Conservation (phyloP, 2,329 filamentous ascomycete genomes). For the Cadophora gregata region DNA sequence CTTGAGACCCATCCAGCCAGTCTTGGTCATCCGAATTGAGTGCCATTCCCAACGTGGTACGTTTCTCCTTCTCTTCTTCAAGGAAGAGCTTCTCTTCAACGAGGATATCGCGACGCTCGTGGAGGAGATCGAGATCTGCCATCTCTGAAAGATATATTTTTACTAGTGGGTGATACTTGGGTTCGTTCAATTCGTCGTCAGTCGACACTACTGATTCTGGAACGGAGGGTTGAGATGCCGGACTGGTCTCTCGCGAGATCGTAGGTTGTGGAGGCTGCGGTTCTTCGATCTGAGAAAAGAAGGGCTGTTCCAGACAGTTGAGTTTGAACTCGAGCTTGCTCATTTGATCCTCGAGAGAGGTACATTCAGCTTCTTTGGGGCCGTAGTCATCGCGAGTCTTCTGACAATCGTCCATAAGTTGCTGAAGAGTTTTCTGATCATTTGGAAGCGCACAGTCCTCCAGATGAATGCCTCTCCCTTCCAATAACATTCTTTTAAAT, state of each 20-base stretch:
- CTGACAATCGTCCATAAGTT: constrained; percentile 23
- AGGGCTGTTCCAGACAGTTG: constrained; percentile 16
- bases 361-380: constrained; percentile 28
- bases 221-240: neutral
- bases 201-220: neutral
- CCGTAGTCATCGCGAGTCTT: constrained; percentile 26
- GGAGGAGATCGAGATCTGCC: constrained; percentile 32
- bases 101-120: constrained; percentile 30
- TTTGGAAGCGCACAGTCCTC: neutral
- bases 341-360: constrained; percentile 29
- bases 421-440: constrained; percentile 17
- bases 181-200: constrained; percentile 4
- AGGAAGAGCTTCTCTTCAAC: constrained; percentile 28
- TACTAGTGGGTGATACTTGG: constrained; percentile 33
- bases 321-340: constrained; percentile 23
- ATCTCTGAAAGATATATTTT: constrained; percentile 26
- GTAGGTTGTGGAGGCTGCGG: neutral
- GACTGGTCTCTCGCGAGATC: neutral
- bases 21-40: constrained; percentile 28
- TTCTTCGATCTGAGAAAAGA: neutral
- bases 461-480: neutral
- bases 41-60: constrained; percentile 17
- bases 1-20: constrained; percentile 32
- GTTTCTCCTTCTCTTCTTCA: constrained; percentile 22
- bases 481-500: constrained; percentile 19